A percentile compares a stretch with the other conserved stretches of the same genome.
These are phyloP conservation scores for Ustilago sp. DNA, from an alignment of 1,284 basidiomycete genomes.

Conservation along the genomic window DNA sequence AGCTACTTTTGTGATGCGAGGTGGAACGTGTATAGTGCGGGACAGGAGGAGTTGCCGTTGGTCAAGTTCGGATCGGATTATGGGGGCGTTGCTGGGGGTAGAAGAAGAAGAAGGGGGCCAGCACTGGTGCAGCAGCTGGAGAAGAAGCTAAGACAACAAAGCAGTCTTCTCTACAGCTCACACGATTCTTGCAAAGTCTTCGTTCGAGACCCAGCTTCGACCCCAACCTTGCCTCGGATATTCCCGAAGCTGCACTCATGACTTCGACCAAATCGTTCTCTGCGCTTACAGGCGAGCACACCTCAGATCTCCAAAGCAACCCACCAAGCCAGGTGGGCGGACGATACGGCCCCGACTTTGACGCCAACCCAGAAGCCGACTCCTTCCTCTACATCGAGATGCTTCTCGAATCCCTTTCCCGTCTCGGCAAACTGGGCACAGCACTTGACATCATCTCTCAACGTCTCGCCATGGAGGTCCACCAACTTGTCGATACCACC, in stretches of 20 bases:
- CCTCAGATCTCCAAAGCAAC: not conserved
- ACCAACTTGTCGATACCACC: conserved; percentile 84
- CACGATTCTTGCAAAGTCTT: conserved; percentile 46
- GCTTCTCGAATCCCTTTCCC: conserved; percentile 88
- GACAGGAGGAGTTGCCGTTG: conserved; percentile 75
- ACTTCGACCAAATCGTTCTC: conserved; percentile 41
- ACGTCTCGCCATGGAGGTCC: conserved; percentile 86
- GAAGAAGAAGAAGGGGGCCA: not conserved
- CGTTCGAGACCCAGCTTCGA: conserved; percentile 48
- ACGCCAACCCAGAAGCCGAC: conserved; percentile 85
- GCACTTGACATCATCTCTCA: conserved; percentile 88
- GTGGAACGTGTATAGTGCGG: conserved; percentile 85
- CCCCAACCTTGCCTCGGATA: conserved; percentile 48
- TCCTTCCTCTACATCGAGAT: conserved; percentile 95
- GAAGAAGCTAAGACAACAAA: conserved; percentile 3
- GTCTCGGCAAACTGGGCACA: conserved; percentile 86
- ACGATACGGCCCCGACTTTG: conserved; percentile 39
- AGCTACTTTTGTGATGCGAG: conserved; percentile 94
- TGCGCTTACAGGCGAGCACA: conserved; percentile 31
- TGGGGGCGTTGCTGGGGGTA: not conserved
- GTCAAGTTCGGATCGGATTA: conserved; percentile 60
- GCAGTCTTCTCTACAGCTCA: conserved; percentile 42
- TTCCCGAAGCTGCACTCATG: conserved; percentile 40
- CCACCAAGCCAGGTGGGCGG: conserved; percentile 11
- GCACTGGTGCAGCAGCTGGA: not conserved